Evolutionary conservation across 805 yeast genomes (phyloP), one percentile per base, ranked within the genome.

Genomic region (Ogataea wickerhamii): DNA sequence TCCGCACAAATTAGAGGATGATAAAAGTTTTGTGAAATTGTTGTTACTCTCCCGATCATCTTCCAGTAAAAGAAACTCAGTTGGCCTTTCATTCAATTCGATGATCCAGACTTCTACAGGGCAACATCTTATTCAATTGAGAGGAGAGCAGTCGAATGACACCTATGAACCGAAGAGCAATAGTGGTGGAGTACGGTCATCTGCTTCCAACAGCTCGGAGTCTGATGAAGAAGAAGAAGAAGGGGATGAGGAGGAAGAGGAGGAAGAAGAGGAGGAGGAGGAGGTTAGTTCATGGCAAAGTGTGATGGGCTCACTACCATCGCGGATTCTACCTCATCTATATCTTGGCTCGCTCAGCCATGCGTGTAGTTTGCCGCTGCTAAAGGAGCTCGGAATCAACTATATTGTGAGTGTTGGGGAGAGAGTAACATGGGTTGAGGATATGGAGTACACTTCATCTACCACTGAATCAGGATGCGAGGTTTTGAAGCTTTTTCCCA

Each of bases 361-460:
- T 63, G 97, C 97, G 4, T 79, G 78, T 40, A 76, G 80, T 47
- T 70, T 82, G 5, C 74, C 77, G 2, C 60, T 91, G 47, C 64
- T 91, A 38, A 60, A 65, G 20, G 71, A 71, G 38, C 62, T 91
- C 10, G 87, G 86, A 0, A 87, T 91, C 40, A 73, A 70, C 13
- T 76, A 84, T 40, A 72, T 91, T 10, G 80, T 91, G 11, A 81
- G 93, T 2, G 96, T 91, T 7, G 98, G 98, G 2, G 97, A 91
- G 51, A 64, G 66, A 8, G 63, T 84, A 6, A 65, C 73, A 2
- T 88, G 96, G 96, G 48, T 78, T 22, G 56, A 59, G 22, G 47
- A 44, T 4, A 33, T 61, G 12, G 37, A 45, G 8, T 49, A 51
- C 35, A 31, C 41, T 1, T 32, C 44, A 0, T 29, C 44, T 1